Evolutionary conservation across 176 grass and related monocot genomes (phyloP).

Genomic region (bread wheat (Triticum aestivum)): IWGSC_CS_RefSeq_v2.1 NC_057808.1:566866465-566866964

Average conservation of each 20-base stretch:
- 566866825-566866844: not conserved
- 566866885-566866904: not conserved
- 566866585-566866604: not conserved
- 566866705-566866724: not conserved
- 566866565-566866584: not conserved
- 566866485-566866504: not conserved
- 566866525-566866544: not conserved
- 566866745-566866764: not conserved
- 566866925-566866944: not conserved
- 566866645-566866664: not conserved
- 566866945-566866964: not conserved
- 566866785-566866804: not conserved
- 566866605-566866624: not conserved
- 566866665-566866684: not conserved
- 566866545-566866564: not conserved
- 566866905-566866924: not conserved
- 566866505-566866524: conserved; percentile 8
- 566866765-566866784: not conserved
- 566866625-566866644: not conserved
- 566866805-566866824: not conserved
- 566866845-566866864: not conserved
- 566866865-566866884: not conserved
- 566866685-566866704: not conserved
- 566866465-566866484: not conserved
- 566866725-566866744: not conserved